Evolutionary conservation across 2,329 filamentous ascomycete genomes (phyloP).

Genomic region (Talaromyces atroroseus): DNA sequence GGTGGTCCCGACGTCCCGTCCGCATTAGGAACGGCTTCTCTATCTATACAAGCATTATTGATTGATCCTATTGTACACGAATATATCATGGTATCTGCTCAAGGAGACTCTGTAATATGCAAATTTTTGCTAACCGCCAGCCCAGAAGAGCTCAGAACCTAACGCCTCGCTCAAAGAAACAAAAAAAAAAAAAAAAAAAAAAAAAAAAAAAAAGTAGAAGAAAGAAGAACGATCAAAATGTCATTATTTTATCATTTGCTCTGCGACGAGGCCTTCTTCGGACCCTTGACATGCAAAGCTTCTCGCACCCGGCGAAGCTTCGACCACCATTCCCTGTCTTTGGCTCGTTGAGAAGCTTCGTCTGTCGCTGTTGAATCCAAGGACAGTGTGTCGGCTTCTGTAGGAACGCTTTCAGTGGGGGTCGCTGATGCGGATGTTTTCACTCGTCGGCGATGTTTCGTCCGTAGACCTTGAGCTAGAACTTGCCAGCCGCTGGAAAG

Average conservation of each 20-base stretch:
- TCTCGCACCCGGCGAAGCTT: slow-evolving; percentile 63
- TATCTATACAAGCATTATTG: no score
- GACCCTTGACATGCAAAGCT: slow-evolving; percentile 61
- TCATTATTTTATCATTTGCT: not conserved
- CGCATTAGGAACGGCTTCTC: not conserved
- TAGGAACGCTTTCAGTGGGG: slow-evolving; percentile 20
- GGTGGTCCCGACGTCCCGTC: slow-evolving; percentile 1
- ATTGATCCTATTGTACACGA: no score
- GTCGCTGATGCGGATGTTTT: slow-evolving; percentile 17
- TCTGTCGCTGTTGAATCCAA: slow-evolving; percentile 23
- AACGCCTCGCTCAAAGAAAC: not conserved
- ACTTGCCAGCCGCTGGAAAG: slow-evolving; percentile 43
- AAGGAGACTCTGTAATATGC: not conserved
- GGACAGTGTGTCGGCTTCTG: slow-evolving; percentile 22
- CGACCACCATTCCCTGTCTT: slow-evolving; percentile 27
- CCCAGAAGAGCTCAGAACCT: not conserved
- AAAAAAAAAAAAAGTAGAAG: not conserved
- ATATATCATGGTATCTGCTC: not conserved
- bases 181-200: slow-evolving; percentile 7
- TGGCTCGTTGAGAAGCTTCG: slow-evolving; percentile 46
- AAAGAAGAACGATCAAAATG: slow-evolving; percentile 4
- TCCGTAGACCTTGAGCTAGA: slow-evolving; percentile 38
- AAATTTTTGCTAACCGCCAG: no score
- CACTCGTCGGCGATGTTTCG: slow-evolving; percentile 30
- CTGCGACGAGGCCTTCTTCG: slow-evolving; percentile 40